Evolutionary conservation across 306 rosid genomes (phyloP).

Genomic region (Lathyrus oleraceus): DNA sequence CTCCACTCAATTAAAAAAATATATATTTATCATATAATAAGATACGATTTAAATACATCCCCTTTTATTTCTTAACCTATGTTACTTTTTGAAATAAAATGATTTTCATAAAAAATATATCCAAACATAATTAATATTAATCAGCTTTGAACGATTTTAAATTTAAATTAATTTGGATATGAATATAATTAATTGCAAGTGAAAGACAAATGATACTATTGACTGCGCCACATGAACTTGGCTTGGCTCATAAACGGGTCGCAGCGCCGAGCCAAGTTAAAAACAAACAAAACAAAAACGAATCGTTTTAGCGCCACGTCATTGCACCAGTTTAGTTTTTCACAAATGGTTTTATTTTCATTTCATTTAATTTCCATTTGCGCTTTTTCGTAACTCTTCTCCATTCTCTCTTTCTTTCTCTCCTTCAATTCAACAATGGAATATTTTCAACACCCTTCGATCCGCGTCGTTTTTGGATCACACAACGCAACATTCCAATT

Average conservation of each 20-base stretch:
- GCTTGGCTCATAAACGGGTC: slow-evolving; percentile 40
- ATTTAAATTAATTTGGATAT: too few species aligned
- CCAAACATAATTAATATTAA: too few species aligned
- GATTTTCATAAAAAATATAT: too few species aligned
- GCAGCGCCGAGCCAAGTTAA: slow-evolving; percentile 24
- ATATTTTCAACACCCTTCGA: slow-evolving; percentile 61
- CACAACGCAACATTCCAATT: slow-evolving; percentile 32
- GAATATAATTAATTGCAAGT: not conserved
- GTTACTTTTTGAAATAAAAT: too few species aligned
- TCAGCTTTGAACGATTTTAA: too few species aligned
- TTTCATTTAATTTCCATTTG: slow-evolving; percentile 21
- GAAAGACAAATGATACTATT: slow-evolving; percentile 11
- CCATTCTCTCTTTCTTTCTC: not conserved
- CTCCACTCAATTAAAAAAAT: too few species aligned
- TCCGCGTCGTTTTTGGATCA: slow-evolving; percentile 77
- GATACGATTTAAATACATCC: too few species aligned
- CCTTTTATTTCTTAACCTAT: too few species aligned
- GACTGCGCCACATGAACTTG: not conserved
- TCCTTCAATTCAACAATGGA: slow-evolving; percentile 48
- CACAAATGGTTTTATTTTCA: not conserved
- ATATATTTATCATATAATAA: too few species aligned
- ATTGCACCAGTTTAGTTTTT: slow-evolving; percentile 24
- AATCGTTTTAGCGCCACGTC: slow-evolving; percentile 53
- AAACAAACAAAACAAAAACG: not conserved
- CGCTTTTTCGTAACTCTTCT: slow-evolving; percentile 13